Conservation (phyloP, 164 flowering plant genomes). For the Amborella trichopoda region DNA sequence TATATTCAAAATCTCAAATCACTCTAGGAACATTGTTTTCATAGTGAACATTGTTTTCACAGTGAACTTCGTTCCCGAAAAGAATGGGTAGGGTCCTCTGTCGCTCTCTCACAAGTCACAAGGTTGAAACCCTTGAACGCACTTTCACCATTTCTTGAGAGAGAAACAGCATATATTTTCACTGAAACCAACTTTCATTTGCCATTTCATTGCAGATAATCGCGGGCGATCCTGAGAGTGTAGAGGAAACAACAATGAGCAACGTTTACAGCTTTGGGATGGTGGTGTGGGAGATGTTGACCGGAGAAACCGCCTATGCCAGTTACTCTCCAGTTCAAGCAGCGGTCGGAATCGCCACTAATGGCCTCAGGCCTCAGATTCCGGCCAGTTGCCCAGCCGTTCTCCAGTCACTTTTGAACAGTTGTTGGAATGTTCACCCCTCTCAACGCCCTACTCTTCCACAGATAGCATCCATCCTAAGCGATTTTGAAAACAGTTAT, state of each 20-base stretch:
- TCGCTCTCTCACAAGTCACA: no score
- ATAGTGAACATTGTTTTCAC: no score
- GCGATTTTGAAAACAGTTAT: no score
- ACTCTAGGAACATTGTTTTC: no score
- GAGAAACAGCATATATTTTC: no score
- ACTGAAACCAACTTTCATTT: no score
- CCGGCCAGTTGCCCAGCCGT: slow-evolving; percentile 78
- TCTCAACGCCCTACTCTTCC: slow-evolving; percentile 84
- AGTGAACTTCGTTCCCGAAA: no score
- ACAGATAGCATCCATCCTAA: no score
- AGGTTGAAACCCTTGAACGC: no score
- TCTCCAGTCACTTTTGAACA: slow-evolving; percentile 58
- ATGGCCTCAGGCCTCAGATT: slow-evolving; percentile 89
- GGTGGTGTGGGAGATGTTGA: slow-evolving; percentile 93
- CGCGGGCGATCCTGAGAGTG: slow-evolving; percentile 90
- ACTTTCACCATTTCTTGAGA: no score
- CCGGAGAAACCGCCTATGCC: slow-evolving; percentile 80
- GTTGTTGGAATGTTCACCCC: slow-evolving; percentile 82
- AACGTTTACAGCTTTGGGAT: slow-evolving; percentile 90
- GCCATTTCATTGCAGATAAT: slow-evolving; percentile 55
- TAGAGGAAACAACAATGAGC: slow-evolving; percentile 90
- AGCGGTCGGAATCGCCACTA: slow-evolving; percentile 94
- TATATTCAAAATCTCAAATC: no score
- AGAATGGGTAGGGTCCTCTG: no score
- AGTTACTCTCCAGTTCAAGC: slow-evolving; percentile 92